Percentiles rank a stretch among this genome's conserved stretches.
Evolutionary conservation across 2,329 filamentous ascomycete species (phyloP).

Genomic region (Beauveria rudraprayagi): DNA sequence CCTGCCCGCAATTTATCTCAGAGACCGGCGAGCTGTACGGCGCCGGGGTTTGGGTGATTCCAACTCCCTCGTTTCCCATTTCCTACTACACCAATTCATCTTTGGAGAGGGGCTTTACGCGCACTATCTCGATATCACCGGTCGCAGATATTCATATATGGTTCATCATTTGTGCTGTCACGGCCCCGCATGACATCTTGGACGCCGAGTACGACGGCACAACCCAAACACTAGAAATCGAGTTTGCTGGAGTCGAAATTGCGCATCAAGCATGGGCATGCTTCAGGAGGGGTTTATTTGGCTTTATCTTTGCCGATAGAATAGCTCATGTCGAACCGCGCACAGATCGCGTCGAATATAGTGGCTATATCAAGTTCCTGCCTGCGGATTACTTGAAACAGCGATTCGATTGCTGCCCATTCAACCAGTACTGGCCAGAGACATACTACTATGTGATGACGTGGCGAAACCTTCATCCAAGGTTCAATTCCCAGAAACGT

Average conservation of each 20-base stretch:
- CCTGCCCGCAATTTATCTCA: neutral
- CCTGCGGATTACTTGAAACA: neutral
- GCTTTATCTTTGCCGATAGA: neutral
- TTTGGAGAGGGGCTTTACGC: neutral
- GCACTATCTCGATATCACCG: neutral
- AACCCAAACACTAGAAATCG: neutral
- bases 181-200: neutral
- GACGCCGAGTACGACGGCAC: neutral
- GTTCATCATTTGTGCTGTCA: neutral
- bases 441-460: neutral
- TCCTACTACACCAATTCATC: fast-evolving
- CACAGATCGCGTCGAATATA: neutral
- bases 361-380: neutral
- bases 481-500: neutral
- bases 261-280: neutral
- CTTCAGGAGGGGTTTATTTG: neutral
- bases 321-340: neutral
- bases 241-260: neutral
- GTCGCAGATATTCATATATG: neutral
- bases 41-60: neutral
- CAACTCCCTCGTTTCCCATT: neutral
- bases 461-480: neutral
- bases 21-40: neutral
- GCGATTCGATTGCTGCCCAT: neutral
- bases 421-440: neutral